phyloP scores from a whole-genome alignment of 306 rosid species.

The Vicia sativa region DNA sequence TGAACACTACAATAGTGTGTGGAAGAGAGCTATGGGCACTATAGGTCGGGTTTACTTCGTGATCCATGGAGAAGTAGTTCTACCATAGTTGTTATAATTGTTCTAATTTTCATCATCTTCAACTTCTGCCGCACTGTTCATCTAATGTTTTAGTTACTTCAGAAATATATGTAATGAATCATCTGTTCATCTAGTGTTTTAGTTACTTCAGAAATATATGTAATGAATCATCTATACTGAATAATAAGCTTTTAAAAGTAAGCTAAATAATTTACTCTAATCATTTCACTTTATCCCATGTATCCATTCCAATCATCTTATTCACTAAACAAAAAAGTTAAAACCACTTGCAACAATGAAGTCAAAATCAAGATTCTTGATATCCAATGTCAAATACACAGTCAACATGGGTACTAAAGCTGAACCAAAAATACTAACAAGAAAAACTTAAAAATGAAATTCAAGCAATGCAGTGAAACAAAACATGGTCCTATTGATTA shows the following conservation, averaged over 20 bases:
- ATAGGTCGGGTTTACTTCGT: conserved; percentile 49
- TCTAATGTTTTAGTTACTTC: no score
- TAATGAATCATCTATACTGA: conserved; percentile 29
- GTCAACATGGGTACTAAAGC: conserved; percentile 23
- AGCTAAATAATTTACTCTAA: conserved; percentile 18
- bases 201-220: no score
- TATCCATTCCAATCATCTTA: neutral
- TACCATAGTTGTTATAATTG: no score
- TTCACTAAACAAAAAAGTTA: conserved; percentile 17
- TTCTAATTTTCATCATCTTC: no score
- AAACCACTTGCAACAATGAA: conserved; percentile 23
- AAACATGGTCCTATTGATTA: conserved; percentile 33
- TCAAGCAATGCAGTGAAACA: conserved; percentile 15
- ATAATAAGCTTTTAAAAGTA: neutral
- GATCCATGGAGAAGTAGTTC: conserved; percentile 62
- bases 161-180: no score
- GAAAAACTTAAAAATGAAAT: conserved; percentile 18
- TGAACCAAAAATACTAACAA: conserved; percentile 34
- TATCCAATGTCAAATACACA: conserved; percentile 33
- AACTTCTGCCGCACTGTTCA: no score
- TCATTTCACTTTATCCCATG: conserved; percentile 27
- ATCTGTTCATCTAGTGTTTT: no score
- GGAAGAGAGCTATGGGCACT: conserved; percentile 52
- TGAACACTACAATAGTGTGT: conserved; percentile 38
- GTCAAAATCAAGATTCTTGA: conserved; percentile 37